These are phyloP conservation scores for Fusarium pseudograminearum DNA, from an alignment of 2,329 filamentous ascomycete species.

Conservation along the genomic window DNA sequence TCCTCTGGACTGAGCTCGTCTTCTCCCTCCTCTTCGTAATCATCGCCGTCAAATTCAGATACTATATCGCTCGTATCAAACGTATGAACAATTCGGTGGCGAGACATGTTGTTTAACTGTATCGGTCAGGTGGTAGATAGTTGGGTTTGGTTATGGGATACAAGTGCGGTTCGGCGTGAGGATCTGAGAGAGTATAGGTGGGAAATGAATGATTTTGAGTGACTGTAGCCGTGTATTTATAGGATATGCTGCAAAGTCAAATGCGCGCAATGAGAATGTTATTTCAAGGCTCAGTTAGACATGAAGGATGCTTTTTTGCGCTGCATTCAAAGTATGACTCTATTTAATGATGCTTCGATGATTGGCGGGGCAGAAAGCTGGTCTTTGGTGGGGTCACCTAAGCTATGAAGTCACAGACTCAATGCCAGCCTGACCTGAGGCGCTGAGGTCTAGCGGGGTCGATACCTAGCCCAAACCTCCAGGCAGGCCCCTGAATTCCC, in stretches of 20 bases:
- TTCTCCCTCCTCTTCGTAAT: slow-evolving; percentile 60
- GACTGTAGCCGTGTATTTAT: background rate
- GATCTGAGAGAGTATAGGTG: background rate
- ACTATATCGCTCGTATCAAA: slow-evolving; percentile 63
- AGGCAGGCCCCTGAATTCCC: slow-evolving; percentile 34
- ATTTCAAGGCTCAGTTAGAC: background rate
- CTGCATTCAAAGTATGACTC: background rate
- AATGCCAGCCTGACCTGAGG: slow-evolving; percentile 2
- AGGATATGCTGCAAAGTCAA: background rate
- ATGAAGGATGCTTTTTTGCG: background rate
- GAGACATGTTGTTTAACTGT: slow-evolving; percentile 39
- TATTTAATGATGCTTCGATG: slow-evolving; percentile 29
- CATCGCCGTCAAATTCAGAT: slow-evolving; percentile 63
- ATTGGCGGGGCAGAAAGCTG: slow-evolving; percentile 41
- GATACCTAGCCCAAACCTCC: background rate
- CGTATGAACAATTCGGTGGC: slow-evolving; percentile 52
- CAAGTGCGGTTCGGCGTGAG: slow-evolving; percentile 1
- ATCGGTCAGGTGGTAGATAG: slow-evolving; percentile 1
- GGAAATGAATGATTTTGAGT: background rate
- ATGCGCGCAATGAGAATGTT: background rate
- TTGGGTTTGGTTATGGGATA: background rate
- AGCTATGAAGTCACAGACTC: slow-evolving; percentile 42
- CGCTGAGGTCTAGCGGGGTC: slow-evolving; percentile 26
- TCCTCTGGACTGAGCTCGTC: slow-evolving; percentile 63
- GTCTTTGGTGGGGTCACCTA: slow-evolving; percentile 41